Percentiles rank a stretch among this genome's conserved stretches.
phyloP scores from a whole-genome alignment of 2,329 filamentous ascomycete genomes.

The Fusarium tricinctum region DNA sequence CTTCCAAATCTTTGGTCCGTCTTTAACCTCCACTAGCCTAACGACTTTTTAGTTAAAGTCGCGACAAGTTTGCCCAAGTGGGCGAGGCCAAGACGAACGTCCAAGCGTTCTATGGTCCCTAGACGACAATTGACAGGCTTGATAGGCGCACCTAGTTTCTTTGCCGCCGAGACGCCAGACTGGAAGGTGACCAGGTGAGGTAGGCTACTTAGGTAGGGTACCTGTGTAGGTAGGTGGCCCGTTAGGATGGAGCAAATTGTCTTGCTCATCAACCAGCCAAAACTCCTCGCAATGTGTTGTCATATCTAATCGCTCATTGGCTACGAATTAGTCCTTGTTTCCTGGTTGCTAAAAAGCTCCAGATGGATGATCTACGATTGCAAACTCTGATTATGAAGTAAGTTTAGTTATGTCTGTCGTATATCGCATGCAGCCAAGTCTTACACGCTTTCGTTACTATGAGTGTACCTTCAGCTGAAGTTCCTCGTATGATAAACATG shows the following conservation, averaged over 20 bases:
- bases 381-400: conserved; percentile 49
- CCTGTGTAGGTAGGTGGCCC: no score
- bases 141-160: conserved; percentile 35
- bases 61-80: conserved; percentile 44
- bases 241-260: neutral
- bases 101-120: conserved; percentile 38
- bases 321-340: neutral
- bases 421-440: conserved; percentile 6
- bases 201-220: no score
- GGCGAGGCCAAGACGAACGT: conserved; percentile 34
- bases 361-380: conserved; percentile 61
- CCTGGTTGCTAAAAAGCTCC: conserved; percentile 33
- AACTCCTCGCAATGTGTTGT: neutral
- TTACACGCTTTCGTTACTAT: neutral
- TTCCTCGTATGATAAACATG: neutral
- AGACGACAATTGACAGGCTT: conserved; percentile 29
- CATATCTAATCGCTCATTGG: conserved; percentile 17
- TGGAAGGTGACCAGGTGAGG: neutral
- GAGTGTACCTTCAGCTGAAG: neutral
- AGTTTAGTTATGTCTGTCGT: conserved; percentile 3
- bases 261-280: neutral
- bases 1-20: conserved; percentile 15
- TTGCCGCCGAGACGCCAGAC: conserved; percentile 40
- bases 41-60: conserved; percentile 30
- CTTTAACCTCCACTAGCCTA: conserved; percentile 28